Conservation (phyloP, 257 asterid species). For the Lantana camara region DNA sequence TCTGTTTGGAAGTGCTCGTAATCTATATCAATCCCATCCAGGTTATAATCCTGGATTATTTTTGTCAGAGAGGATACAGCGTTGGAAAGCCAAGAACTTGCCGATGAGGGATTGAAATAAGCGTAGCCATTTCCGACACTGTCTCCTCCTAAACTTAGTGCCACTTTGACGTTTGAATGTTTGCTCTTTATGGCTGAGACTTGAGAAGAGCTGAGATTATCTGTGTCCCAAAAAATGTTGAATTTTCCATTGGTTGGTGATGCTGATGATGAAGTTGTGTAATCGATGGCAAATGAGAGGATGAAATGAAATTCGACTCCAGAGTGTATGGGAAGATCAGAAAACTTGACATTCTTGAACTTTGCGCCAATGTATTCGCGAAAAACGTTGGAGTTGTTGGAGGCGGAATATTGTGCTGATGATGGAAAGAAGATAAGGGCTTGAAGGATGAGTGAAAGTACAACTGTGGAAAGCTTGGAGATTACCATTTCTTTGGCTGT, state of each 20-base stretch:
- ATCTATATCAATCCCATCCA: conserved; percentile 77
- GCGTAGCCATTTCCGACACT: conserved; percentile 48
- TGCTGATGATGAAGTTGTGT: conserved; percentile 59
- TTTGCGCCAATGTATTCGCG: conserved; percentile 82
- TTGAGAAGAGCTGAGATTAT: conserved; percentile 52
- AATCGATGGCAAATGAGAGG: conserved; percentile 83
- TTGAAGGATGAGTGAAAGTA: conserved; percentile 25
- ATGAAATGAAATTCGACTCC: conserved; percentile 81
- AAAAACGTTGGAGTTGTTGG: conserved; percentile 49
- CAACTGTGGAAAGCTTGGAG: conserved; percentile 17
- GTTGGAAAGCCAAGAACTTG: conserved; percentile 69
- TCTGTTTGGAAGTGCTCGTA: conserved; percentile 69
- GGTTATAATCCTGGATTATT: conserved; percentile 48
- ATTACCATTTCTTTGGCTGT: conserved; percentile 42
- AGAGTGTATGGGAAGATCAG: conserved; percentile 64
- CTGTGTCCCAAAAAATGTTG: conserved; percentile 73
- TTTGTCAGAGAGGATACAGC: conserved; percentile 64
- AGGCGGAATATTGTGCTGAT: background rate
- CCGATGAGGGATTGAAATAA: conserved; percentile 54
- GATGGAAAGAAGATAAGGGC: conserved; percentile 16
- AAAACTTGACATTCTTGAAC: conserved; percentile 59
- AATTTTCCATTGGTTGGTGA: conserved; percentile 68
- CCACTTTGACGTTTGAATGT: conserved; percentile 62
- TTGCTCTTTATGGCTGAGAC: conserved; percentile 51
- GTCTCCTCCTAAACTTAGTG: conserved; percentile 81